These are phyloP conservation scores for Ploettnerulaceae sp. DNA, from an alignment of 2,329 filamentous ascomycete genomes.

Conservation along the genomic window DNA sequence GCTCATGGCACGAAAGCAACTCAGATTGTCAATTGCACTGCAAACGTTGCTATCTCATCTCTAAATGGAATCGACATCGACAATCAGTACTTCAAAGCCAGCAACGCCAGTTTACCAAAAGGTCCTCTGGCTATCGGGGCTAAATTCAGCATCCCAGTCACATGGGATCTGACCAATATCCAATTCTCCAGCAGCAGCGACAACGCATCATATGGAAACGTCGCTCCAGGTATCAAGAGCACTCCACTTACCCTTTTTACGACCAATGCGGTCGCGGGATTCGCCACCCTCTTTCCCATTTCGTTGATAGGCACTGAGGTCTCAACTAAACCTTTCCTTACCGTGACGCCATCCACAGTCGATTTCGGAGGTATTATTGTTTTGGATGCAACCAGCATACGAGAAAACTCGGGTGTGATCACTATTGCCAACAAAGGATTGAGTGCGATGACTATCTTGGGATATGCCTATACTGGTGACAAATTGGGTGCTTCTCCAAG, in stretches of 20 bases:
- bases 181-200: conserved; percentile 11
- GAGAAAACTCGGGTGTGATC: conserved; percentile 27
- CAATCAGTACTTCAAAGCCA: conserved; percentile 31
- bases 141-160: conserved; percentile 35
- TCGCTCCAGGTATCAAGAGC: conserved; percentile 34
- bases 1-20: conserved; percentile 28
- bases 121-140: conserved; percentile 31
- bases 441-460: conserved; percentile 32
- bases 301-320: conserved; percentile 36
- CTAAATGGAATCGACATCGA: conserved; percentile 32
- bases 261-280: conserved; percentile 34
- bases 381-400: conserved; percentile 18
- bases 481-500: conserved; percentile 22
- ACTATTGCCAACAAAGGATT: conserved; percentile 35
- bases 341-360: conserved; percentile 32
- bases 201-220: conserved; percentile 18
- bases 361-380: conserved; percentile 36
- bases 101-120: conserved; percentile 33
- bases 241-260: conserved; percentile 35
- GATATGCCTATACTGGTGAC: conserved; percentile 32
- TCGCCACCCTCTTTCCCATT: conserved; percentile 34
- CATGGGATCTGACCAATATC: conserved; percentile 31
- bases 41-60: conserved; percentile 34
- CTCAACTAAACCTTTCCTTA: conserved; percentile 31
- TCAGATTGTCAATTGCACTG: conserved; percentile 31